A percentile compares a stretch with the other conserved stretches of the same genome.
Conservation (phyloP, 1,139 yeast genomes). For the Geotrichum macrosporum region DNA sequence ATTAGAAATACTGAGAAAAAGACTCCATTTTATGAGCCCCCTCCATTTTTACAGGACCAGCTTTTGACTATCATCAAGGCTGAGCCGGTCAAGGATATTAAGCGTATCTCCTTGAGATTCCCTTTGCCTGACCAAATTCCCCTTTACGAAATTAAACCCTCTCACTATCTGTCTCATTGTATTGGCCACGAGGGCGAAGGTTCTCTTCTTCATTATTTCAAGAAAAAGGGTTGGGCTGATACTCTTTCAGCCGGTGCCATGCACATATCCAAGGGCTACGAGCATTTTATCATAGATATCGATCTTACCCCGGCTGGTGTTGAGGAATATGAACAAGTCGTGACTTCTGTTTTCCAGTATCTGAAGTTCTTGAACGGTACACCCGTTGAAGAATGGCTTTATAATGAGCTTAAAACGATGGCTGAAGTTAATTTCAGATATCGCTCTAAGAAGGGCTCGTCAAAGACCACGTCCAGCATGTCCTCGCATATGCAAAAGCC, state of each 20-base stretch:
- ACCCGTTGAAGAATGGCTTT: conserved; percentile 59
- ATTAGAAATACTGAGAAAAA: conserved; percentile 55
- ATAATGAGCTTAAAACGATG: conserved; percentile 47
- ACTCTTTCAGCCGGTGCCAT: conserved; percentile 71
- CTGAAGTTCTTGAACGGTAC: conserved; percentile 51
- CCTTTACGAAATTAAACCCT: conserved; percentile 65
- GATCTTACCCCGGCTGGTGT: conserved; percentile 76
- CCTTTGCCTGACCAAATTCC: conserved; percentile 67
- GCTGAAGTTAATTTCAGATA: conserved; percentile 55
- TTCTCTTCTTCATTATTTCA: conserved; percentile 65
- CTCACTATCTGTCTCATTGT: conserved; percentile 68
- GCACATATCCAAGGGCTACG: conserved; percentile 64
- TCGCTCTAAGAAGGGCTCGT: conserved; percentile 60
- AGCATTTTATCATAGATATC: conserved; percentile 60
- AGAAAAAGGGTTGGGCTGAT: conserved; percentile 73
- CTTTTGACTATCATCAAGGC: conserved; percentile 57
- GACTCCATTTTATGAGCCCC: conserved; percentile 47
- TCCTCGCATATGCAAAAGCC: conserved; percentile 49
- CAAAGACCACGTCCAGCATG: conserved; percentile 53
- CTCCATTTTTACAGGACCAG: conserved; percentile 46
- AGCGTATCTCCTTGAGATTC: conserved; percentile 63
- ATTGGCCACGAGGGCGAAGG: conserved; percentile 92
- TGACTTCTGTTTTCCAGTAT: conserved; percentile 64
- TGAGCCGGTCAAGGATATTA: conserved; percentile 77
- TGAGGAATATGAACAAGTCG: conserved; percentile 55